phyloP scores from a whole-genome alignment of 805 yeast genomes.

The Kodamaea neixiangensis region DNA sequence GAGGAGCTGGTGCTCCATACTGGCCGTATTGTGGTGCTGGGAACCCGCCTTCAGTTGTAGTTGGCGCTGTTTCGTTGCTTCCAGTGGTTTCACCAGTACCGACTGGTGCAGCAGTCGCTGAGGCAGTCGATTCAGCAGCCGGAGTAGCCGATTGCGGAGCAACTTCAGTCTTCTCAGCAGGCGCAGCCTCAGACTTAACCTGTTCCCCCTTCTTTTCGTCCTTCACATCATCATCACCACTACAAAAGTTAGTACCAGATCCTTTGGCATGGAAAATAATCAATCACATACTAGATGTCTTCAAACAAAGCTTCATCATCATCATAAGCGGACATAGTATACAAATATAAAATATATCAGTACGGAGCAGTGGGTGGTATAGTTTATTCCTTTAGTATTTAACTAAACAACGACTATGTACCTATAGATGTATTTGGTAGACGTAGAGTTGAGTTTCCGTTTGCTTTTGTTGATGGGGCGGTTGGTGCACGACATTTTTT shows the following conservation, averaged over 20 bases:
- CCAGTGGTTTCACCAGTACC: not conserved
- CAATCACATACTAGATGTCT: constrained; percentile 63
- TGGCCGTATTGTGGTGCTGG: constrained; percentile 9
- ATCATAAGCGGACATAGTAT: constrained; percentile 46
- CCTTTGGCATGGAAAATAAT: not conserved
- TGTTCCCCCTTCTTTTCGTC: not conserved
- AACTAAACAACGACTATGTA: constrained; percentile 9
- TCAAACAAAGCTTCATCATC: constrained; percentile 95
- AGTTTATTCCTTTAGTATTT: constrained; percentile 7
- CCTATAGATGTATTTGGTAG: constrained; percentile 5
- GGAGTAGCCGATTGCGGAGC: not conserved
- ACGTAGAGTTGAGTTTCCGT: not conserved
- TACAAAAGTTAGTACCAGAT: constrained; percentile 11
- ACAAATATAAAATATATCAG: constrained; percentile 6
- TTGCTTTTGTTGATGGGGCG: not conserved
- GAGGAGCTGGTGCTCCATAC: constrained; percentile 13
- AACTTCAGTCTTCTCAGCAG: not conserved
- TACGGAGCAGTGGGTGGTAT: constrained; percentile 10
- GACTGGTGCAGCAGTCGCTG: not conserved
- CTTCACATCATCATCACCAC: constrained; percentile 13
- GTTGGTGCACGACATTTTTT: constrained; percentile 4
- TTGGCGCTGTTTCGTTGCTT: not conserved
- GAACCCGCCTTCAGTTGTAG: constrained; percentile 1
- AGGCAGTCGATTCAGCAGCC: not conserved
- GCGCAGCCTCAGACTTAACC: not conserved